Evolutionary conservation across 78 protist genomes (phyloP), one percentile per base, ranked within the genome.

Genomic region (Cavenderia fasciculata): DNA sequence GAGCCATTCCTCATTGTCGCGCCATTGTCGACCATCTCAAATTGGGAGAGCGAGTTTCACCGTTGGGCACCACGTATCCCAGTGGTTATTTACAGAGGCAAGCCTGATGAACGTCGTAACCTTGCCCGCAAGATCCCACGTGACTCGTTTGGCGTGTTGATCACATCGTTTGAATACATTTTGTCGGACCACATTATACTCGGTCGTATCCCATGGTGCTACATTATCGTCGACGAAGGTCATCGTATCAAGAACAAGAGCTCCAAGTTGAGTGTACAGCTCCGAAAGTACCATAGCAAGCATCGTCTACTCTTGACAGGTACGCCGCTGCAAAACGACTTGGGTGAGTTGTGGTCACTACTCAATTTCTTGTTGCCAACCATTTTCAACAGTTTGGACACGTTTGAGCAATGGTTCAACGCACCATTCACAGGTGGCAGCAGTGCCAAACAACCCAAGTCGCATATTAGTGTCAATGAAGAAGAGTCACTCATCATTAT

Each of bases 301-400:
- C 31, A 94, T 68, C 62, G 98, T 23, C 85, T 97, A 34, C 68
- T 98, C 6, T 92, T 98, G 23, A 95, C 99, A 0, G 99, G 99
- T 41, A 98, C 99, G 4, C 99, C 99, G 23, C 92, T 98, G 27
- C 99, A 98, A 93, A 98, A 98, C 72, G 90, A 89, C 41, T 66
- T 98, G 70, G 87, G 85, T 19, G 99, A 98, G 59, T 74, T 98
- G 43, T 98, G 99, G 99, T 44, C 97, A 19, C 82, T 98, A 23
- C 86, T 98, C 49, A 96, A 98, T 73, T 98, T 98, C 57, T 62
- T 97, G 40, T 74, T 95, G 23, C 99, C 98, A 19, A 10, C 46
- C 33, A 88, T 96, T 73, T 97, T 97, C 86, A 66, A 77, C 57
- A 56, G 90, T 4, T 4, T 61, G 0, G 94, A 82, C 34, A 92